These are phyloP conservation scores for Mycena indigotica DNA, from an alignment of 768 basidiomycete species.

Conservation along the genomic window DNA sequence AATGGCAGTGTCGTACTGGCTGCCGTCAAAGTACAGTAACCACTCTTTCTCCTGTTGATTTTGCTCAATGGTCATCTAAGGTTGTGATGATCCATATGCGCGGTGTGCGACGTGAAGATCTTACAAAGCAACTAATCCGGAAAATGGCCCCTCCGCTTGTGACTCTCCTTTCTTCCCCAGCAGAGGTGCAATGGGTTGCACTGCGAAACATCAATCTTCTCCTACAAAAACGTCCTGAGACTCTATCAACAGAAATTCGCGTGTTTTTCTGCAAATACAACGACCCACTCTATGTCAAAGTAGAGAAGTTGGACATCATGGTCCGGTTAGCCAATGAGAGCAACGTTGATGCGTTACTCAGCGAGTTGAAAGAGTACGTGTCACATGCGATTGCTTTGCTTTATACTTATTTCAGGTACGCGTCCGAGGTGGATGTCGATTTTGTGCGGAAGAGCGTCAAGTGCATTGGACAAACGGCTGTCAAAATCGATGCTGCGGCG, in stretches of 20 bases:
- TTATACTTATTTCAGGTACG: constrained; percentile 59
- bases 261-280: constrained; percentile 99
- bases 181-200: constrained; percentile 98
- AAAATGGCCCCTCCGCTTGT: constrained; percentile 99
- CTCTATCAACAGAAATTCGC: constrained; percentile 94
- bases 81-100: constrained; percentile 98
- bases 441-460: constrained; percentile 95
- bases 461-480: constrained; percentile 94
- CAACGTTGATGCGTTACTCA: constrained; percentile 92
- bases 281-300: constrained; percentile 97
- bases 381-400: not conserved
- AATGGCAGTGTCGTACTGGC: constrained; percentile 97
- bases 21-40: constrained; percentile 75
- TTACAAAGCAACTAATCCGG: constrained; percentile 80
- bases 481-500: constrained; percentile 91
- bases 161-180: constrained; percentile 92
- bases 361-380: constrained; percentile 91
- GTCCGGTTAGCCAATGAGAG: constrained; percentile 61
- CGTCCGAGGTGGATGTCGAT: constrained; percentile 97
- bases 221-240: constrained; percentile 88
- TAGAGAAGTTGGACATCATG: constrained; percentile 99
- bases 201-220: constrained; percentile 95
- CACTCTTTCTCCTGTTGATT: not conserved
- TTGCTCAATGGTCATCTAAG: constrained; percentile 38
- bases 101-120: constrained; percentile 75